These are phyloP conservation scores for Aspergillus unguis DNA, from an alignment of 2,329 filamentous ascomycete species.

Conservation along the genomic window DNA sequence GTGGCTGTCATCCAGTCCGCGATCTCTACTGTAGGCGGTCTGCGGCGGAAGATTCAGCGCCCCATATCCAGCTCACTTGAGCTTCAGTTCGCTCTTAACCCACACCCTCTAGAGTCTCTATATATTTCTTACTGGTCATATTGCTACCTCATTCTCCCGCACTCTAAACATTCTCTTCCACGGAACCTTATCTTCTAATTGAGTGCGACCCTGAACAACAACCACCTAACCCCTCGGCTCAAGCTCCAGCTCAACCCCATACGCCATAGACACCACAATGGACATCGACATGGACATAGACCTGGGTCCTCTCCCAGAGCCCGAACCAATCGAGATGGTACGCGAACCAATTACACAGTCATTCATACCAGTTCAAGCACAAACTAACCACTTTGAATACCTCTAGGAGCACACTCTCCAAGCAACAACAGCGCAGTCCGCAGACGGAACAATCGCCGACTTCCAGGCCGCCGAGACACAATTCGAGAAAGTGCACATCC, in stretches of 20 bases:
- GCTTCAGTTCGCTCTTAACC: not conserved
- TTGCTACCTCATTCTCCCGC: not conserved
- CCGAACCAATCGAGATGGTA: slow-evolving; percentile 34
- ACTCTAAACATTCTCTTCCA: too few species aligned
- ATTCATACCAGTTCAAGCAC: slow-evolving; percentile 6
- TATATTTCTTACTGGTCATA: not conserved
- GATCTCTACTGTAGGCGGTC: slow-evolving; percentile 1
- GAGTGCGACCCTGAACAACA: not conserved
- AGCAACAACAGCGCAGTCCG: slow-evolving; percentile 8
- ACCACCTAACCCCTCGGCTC: not conserved
- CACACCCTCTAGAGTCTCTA: not conserved
- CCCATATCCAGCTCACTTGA: not conserved
- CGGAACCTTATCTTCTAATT: too few species aligned
- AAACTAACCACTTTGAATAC: not conserved
- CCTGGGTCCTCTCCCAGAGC: slow-evolving; percentile 48
- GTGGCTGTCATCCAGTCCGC: too few species aligned
- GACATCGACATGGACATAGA: slow-evolving; percentile 73
- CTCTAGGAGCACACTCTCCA: slow-evolving; percentile 23
- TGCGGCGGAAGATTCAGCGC: slow-evolving; percentile 9
- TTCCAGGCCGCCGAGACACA: slow-evolving; percentile 33
- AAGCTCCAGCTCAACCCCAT: not conserved
- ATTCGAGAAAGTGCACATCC: slow-evolving; percentile 71
- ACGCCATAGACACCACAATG: slow-evolving; percentile 46
- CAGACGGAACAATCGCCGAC: slow-evolving; percentile 24
- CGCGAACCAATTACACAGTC: slow-evolving; percentile 11